Percentiles rank a stretch among this genome's conserved stretches.
These are phyloP conservation scores for Venturia aucupariae DNA, from an alignment of 2,329 filamentous ascomycete species.

Conservation along the genomic window DNA sequence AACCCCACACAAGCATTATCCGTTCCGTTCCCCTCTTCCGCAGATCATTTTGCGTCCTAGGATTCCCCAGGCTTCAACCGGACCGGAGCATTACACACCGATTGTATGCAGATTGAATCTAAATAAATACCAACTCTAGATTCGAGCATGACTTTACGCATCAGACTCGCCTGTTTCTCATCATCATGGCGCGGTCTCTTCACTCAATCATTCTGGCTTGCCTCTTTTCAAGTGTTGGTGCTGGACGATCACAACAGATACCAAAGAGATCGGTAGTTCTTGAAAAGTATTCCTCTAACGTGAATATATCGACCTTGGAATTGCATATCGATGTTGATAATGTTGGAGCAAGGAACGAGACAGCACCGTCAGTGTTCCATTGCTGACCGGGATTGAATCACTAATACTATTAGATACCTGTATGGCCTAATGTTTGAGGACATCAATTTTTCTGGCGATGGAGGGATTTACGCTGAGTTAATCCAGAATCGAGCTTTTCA, in stretches of 20 bases:
- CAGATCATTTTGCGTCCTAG: not conserved
- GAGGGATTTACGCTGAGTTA: constrained; percentile 63
- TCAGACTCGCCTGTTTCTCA: not conserved
- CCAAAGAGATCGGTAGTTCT: not conserved
- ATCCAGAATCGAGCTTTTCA: constrained; percentile 65
- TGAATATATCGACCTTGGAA: not conserved
- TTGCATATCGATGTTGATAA: constrained; percentile 3
- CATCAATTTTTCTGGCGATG: constrained; percentile 61
- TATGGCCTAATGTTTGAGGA: constrained; percentile 33
- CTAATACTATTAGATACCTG: not conserved
- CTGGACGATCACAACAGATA: not conserved
- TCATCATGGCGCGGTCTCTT: not conserved
- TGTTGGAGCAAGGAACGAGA: constrained; percentile 3
- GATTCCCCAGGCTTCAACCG: not conserved
- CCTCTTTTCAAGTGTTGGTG: not conserved
- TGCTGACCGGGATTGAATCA: not conserved
- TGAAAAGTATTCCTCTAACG: not conserved
- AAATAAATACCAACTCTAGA: not conserved
- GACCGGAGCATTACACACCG: not conserved
- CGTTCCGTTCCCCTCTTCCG: not conserved
- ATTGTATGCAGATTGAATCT: not conserved
- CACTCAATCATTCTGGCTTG: not conserved
- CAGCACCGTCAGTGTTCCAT: constrained; percentile 10
- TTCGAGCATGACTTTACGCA: not conserved
- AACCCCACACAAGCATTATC: not conserved